Base-by-base conservation (phyloP, 306 rosid genomes). In the Lotus japonicus region DNA sequence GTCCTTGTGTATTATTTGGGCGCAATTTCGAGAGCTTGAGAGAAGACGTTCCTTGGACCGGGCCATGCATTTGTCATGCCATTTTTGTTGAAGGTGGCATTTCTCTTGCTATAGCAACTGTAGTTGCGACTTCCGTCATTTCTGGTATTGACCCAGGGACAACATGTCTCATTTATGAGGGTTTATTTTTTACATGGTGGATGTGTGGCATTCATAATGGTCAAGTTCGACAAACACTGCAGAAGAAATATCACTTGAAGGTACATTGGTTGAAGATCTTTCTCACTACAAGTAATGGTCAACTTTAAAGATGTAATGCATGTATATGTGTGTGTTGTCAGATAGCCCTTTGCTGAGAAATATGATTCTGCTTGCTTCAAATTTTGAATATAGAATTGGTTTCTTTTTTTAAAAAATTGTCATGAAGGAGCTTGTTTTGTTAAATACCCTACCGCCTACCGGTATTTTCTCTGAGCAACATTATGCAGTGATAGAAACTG, bases 181-280 rank as follows among this genome's bases (percentile, higher is more conserved):
- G 99, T 39, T 85, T 91, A 54, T 52, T 95, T 15, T 95, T 95
- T 79, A 81, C 95, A 33, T 95, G 99, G 99, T 90, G 99, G 99
- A 88, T 95, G 92, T 95, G 97, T 61, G 97, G 97, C 64, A 86
- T 87, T 58, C 88, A 90, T 73, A 87, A 91, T 33, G 99, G 99
- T 77, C 89, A 85, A 68, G 84, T 83, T 76, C 87, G 99, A 57
- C 99, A 95, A 79, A 21, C 92, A 45, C 78, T 95, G 10, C 99
- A 95, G 81, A 88, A 90, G 85, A 87, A 95, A 54, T 95, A 95
- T 79, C 99, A 88, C 90, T 86, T 91, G 8, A 74, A 81, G 99
- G 99, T 95, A 88, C 42, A 13, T 16, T 9, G 14, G 11, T 28
- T 43, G 33, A 49, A 64, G 51, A 61, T 75, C 28, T 12, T 11